Conservation (phyloP, 1,139 yeast genomes). For the Magnusiomyces suaveolens region DNA sequence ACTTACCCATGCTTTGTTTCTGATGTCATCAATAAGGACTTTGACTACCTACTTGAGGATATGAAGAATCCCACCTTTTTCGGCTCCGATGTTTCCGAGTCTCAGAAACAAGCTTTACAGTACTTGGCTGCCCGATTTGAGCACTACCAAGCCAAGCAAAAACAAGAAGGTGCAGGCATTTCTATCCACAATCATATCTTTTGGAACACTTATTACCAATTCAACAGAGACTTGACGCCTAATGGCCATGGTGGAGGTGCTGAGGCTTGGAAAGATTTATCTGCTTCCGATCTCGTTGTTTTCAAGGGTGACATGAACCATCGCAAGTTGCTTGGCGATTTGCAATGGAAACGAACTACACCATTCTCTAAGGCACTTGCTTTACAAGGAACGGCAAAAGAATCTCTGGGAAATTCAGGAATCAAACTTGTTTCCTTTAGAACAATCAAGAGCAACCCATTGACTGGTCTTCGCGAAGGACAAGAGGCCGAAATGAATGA, state of each 20-base stretch:
- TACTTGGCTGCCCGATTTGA: constrained; percentile 44
- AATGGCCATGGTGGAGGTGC: constrained; percentile 51
- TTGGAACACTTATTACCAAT: constrained; percentile 73
- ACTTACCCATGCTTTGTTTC: constrained; percentile 96
- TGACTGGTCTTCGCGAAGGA: constrained; percentile 69
- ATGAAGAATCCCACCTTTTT: constrained; percentile 46
- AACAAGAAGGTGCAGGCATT: constrained; percentile 39
- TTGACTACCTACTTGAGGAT: constrained; percentile 49
- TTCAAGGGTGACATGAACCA: constrained; percentile 95
- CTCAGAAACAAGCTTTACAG: constrained; percentile 28
- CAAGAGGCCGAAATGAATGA: constrained; percentile 55
- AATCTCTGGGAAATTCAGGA: constrained; percentile 46
- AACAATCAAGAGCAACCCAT: constrained; percentile 96
- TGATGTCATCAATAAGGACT: constrained; percentile 82
- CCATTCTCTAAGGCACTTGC: constrained; percentile 55
- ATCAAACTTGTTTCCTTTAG: constrained; percentile 66
- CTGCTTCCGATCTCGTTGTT: constrained; percentile 58
- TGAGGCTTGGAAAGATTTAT: constrained; percentile 42
- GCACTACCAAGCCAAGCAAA: constrained; percentile 30
- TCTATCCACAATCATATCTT: constrained; percentile 55
- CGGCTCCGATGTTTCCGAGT: constrained; percentile 12
- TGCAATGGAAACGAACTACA: constrained; percentile 77
- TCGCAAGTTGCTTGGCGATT: constrained; percentile 85
- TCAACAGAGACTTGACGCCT: constrained; percentile 53
- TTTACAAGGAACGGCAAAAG: neutral